These are phyloP conservation scores for Phytophthora melonis DNA, from an alignment of 352 stramenopile genomes.

Conservation along the genomic window DNA sequence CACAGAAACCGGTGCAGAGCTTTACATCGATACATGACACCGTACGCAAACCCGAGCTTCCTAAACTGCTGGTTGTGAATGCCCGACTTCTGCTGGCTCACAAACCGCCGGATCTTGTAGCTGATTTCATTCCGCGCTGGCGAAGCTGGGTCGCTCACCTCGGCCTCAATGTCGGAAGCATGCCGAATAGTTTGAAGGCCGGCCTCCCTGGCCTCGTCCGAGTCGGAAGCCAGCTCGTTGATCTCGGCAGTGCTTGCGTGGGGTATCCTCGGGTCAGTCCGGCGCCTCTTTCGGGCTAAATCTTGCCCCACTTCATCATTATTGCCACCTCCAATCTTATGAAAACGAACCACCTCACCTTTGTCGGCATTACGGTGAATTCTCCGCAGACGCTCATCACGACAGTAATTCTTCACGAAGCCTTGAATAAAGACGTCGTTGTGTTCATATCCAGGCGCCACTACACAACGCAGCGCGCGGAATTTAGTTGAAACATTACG, in stretches of 20 bases:
- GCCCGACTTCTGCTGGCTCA: conserved; percentile 63
- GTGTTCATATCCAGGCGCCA: conserved; percentile 69
- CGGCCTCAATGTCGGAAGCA: conserved; percentile 26
- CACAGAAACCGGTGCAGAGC: conserved; percentile 80
- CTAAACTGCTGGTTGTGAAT: conserved; percentile 75
- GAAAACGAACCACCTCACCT: conserved; percentile 64
- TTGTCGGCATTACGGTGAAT: conserved; percentile 71
- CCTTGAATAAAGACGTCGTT: conserved; percentile 77
- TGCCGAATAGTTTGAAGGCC: conserved; percentile 18
- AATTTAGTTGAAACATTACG: conserved; percentile 88
- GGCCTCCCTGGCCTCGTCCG: conserved; percentile 3
- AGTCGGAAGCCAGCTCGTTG: conserved; percentile 10
- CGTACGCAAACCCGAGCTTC: conserved; percentile 82
- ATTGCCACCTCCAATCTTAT: conserved; percentile 53
- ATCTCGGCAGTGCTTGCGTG: neutral
- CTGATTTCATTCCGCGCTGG: conserved; percentile 54
- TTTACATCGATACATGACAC: conserved; percentile 88
- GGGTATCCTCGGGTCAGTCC: conserved; percentile 8
- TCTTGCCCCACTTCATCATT: conserved; percentile 37
- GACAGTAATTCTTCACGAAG: conserved; percentile 82
- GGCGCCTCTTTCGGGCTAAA: conserved; percentile 36
- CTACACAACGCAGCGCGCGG: conserved; percentile 73
- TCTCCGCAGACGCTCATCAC: conserved; percentile 76
- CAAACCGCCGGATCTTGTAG: conserved; percentile 76
- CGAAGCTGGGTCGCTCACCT: conserved; percentile 10